Evolutionary conservation across 2,329 filamentous ascomycete genomes (phyloP).

Genomic region (Lasiodiplodia hormozganensis): DNA sequence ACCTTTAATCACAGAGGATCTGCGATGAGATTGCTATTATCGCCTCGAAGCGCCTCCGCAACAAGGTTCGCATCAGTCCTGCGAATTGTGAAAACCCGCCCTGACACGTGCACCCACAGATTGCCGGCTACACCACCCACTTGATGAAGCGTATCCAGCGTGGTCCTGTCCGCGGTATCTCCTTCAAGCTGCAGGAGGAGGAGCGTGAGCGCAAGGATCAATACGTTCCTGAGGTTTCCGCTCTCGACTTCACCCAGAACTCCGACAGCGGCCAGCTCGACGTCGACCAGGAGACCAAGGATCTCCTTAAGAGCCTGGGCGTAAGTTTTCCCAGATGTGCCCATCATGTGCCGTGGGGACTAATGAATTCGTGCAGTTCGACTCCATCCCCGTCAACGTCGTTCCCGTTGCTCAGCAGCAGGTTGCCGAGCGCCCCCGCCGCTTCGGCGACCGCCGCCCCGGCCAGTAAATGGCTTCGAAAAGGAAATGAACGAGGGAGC

Average conservation of each 20-base stretch:
- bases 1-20: slow-evolving; percentile 62
- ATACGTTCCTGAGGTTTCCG: slow-evolving; percentile 98
- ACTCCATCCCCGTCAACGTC: slow-evolving; percentile 96
- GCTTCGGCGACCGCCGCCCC: slow-evolving; percentile 71
- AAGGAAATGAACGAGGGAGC: slow-evolving; percentile 39
- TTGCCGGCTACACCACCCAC: slow-evolving; percentile 91
- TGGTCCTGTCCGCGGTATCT: slow-evolving; percentile 98
- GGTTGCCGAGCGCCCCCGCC: slow-evolving; percentile 78
- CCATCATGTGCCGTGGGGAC: neutral
- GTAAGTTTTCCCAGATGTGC: slow-evolving; percentile 66
- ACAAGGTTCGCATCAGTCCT: slow-evolving; percentile 75
- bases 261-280: slow-evolving; percentile 92
- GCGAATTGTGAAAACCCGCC: slow-evolving; percentile 56
- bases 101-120: slow-evolving; percentile 58
- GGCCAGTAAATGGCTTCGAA: slow-evolving; percentile 35
- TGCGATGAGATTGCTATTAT: slow-evolving; percentile 99
- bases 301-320: slow-evolving; percentile 97
- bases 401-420: slow-evolving; percentile 89
- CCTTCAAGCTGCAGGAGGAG: slow-evolving; percentile 99
- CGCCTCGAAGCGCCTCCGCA: slow-evolving; percentile 97
- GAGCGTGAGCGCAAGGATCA: slow-evolving; percentile 99
- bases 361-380: slow-evolving; percentile 70
- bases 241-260: slow-evolving; percentile 96
- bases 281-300: slow-evolving; percentile 97
- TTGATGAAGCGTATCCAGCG: slow-evolving; percentile 99